Evolutionary conservation across 2,329 filamentous ascomycete species (phyloP).

Genomic region (Cyclaneusma minus): DNA sequence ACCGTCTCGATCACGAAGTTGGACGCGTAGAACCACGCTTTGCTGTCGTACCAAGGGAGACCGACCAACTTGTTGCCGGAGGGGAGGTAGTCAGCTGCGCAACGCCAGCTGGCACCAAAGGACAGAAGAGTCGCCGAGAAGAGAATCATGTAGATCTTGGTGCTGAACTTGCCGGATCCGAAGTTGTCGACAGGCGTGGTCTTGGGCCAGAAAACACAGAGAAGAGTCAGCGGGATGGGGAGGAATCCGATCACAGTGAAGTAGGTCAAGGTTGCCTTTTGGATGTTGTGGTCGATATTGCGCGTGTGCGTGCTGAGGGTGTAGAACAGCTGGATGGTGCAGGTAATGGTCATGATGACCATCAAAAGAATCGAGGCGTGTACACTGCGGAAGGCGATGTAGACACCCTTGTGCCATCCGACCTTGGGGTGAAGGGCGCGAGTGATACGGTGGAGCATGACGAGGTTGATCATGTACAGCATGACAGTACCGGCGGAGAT

Average conservation of each 20-base stretch:
- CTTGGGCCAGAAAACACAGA: conserved; percentile 30
- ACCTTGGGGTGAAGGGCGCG: conserved; percentile 55
- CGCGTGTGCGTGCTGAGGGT: conserved; percentile 37
- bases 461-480: conserved; percentile 62
- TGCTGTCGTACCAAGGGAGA: conserved; percentile 56
- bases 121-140: conserved; percentile 42
- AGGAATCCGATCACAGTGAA: conserved; percentile 52
- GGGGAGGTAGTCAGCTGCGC: not conserved
- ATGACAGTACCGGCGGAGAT: conserved; percentile 35
- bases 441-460: conserved; percentile 62
- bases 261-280: conserved; percentile 44
- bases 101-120: conserved; percentile 36
- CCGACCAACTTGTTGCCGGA: conserved; percentile 3
- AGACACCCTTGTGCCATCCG: conserved; percentile 48
- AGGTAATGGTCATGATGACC: conserved; percentile 50
- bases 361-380: conserved; percentile 41
- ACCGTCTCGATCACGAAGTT: conserved; percentile 62
- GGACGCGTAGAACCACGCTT: conserved; percentile 65
- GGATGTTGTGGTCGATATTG: conserved; percentile 41
- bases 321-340: conserved; percentile 50
- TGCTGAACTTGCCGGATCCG: conserved; percentile 48
- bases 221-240: conserved; percentile 39
- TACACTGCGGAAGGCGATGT: conserved; percentile 36
- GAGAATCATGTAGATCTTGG: conserved; percentile 51
- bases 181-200: conserved; percentile 36